These are phyloP conservation scores for Chytriomyces sp. DNA, from an alignment of 192 early-diverging fungal genomes.

Conservation along the genomic window DNA sequence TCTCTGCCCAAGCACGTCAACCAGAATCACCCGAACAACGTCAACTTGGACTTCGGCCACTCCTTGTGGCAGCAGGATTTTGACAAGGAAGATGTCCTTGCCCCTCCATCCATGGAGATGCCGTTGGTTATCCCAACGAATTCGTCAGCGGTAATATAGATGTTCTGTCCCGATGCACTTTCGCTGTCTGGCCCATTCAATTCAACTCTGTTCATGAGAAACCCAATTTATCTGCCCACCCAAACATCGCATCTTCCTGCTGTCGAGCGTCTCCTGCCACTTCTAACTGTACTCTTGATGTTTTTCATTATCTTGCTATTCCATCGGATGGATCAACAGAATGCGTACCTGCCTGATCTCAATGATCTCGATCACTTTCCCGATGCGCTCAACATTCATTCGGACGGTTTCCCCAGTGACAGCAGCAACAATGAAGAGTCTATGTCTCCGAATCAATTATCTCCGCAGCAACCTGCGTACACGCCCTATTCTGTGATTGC, in stretches of 20 bases:
- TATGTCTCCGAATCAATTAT: neutral
- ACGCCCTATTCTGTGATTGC: conserved; percentile 31
- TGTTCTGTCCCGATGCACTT: too few species aligned
- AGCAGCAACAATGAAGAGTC: neutral
- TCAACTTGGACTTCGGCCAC: conserved; percentile 6
- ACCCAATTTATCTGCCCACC: too few species aligned
- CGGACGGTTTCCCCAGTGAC: neutral
- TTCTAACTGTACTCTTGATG: neutral
- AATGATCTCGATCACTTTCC: neutral
- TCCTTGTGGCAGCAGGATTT: conserved; percentile 20
- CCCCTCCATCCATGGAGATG: neutral
- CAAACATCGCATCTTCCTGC: too few species aligned
- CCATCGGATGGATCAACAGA: neutral
- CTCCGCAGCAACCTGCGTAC: neutral
- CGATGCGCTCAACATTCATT: neutral
- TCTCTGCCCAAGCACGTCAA: too few species aligned
- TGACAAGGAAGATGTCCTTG: conserved; percentile 6
- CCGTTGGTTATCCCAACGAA: too few species aligned
- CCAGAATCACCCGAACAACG: neutral
- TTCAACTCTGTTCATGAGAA: too few species aligned
- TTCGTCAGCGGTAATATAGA: too few species aligned
- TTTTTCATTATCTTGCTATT: conserved; percentile 9
- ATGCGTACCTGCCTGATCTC: neutral
- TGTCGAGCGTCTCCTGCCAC: too few species aligned
- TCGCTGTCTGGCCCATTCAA: too few species aligned